Evolutionary conservation across 768 basidiomycete species (phyloP).

Genomic region (Naganishia vaughanmartiniae): DNA sequence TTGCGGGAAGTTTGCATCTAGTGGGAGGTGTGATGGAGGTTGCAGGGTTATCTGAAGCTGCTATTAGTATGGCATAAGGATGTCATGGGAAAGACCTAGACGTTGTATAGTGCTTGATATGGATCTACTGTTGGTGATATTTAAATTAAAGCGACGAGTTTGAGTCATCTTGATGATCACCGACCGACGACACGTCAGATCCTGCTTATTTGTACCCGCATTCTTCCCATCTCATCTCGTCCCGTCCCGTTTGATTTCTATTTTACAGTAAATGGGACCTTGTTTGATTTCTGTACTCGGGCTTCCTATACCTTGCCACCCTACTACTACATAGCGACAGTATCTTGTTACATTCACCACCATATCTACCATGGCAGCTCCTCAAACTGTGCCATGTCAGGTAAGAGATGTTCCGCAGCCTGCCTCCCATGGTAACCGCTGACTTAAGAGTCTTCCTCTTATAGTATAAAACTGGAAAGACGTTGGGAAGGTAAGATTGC

Average conservation of each 20-base stretch:
- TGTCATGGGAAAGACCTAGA: background rate
- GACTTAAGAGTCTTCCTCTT: background rate
- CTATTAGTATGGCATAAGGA: slow-evolving; percentile 43
- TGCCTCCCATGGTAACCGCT: slow-evolving; percentile 41
- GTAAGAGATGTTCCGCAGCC: slow-evolving; percentile 28
- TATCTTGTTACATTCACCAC: background rate
- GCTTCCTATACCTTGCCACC: no score
- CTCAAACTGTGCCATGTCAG: slow-evolving; percentile 52
- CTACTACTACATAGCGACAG: background rate
- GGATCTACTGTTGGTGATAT: no score
- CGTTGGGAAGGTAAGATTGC: slow-evolving; percentile 47
- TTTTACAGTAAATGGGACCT: no score
- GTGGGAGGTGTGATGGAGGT: slow-evolving; percentile 93
- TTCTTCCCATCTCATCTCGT: no score
- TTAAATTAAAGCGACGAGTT: no score
- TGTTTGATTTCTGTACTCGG: no score
- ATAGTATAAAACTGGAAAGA: slow-evolving; percentile 51
- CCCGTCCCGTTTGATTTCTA: no score
- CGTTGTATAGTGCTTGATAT: background rate
- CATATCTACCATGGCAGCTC: slow-evolving; percentile 23
- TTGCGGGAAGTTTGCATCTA: slow-evolving; percentile 87
- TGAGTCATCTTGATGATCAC: no score
- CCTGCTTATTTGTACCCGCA: no score
- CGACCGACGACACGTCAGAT: no score
- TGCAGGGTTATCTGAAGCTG: slow-evolving; percentile 67